These are phyloP conservation scores for Leccinellum albellum DNA, from an alignment of 768 basidiomycete genomes.

Conservation along the genomic window DNA sequence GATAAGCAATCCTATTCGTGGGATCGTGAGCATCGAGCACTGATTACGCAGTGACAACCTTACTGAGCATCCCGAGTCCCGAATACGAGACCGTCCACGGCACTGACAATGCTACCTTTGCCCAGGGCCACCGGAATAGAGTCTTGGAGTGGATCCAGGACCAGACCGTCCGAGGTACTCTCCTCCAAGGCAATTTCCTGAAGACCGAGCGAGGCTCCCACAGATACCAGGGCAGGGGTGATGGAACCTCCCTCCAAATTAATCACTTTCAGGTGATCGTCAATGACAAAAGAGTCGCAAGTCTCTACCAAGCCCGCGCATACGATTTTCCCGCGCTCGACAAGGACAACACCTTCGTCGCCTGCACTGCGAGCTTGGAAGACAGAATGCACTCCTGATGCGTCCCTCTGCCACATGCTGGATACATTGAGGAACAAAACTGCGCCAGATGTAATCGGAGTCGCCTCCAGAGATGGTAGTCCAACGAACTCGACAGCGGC, in stretches of 20 bases:
- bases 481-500: constrained; percentile 61
- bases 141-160: constrained; percentile 44
- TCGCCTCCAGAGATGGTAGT: constrained; percentile 58
- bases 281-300: constrained; percentile 12
- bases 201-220: constrained; percentile 62
- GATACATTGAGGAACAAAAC: constrained; percentile 56
- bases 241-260: constrained; percentile 66
- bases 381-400: constrained; percentile 18
- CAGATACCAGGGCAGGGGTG: constrained; percentile 58
- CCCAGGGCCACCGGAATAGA: constrained; percentile 33
- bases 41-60: constrained; percentile 11
- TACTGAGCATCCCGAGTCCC: constrained; percentile 48
- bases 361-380: constrained; percentile 11
- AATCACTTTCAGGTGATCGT: constrained; percentile 11
- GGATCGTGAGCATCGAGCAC: constrained; percentile 2
- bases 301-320: constrained; percentile 36
- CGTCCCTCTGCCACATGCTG: constrained; percentile 30
- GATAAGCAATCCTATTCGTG: constrained; percentile 60
- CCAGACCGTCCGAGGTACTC: constrained; percentile 63
- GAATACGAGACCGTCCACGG: constrained; percentile 62
- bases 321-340: constrained; percentile 50
- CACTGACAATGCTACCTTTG: constrained; percentile 46
- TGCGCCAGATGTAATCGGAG: constrained; percentile 26
- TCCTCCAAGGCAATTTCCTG: constrained; percentile 64
- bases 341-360: constrained; percentile 38